Conservation (phyloP, 495 filamentous ascomycete species). For the Baudoinia panamericana region DNA sequence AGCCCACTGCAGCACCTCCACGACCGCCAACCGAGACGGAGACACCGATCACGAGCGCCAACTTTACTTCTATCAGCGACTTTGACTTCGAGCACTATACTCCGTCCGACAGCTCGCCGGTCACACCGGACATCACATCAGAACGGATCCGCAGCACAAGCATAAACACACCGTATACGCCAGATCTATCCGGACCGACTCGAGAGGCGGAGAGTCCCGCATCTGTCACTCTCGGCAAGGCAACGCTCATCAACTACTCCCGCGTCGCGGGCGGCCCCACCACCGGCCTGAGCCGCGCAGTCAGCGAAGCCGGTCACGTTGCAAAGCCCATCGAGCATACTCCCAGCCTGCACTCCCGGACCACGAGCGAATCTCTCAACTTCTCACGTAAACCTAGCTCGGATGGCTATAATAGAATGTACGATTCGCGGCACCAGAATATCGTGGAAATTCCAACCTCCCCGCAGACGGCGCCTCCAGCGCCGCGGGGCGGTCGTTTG, state of each 20-base stretch:
- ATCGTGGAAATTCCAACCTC: constrained; percentile 3
- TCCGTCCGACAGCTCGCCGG: background rate
- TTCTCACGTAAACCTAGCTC: constrained; percentile 23
- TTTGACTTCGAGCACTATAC: constrained; percentile 1
- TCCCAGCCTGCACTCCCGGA: constrained; percentile 1
- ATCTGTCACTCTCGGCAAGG: background rate
- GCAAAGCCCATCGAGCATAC: constrained; percentile 9
- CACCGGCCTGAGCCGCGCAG: background rate
- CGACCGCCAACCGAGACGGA: no score
- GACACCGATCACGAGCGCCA: constrained; percentile 1
- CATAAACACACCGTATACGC: background rate
- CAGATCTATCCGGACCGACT: background rate
- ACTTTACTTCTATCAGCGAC: background rate
- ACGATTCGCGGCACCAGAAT: constrained; percentile 4
- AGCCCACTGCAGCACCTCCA: constrained; percentile 1
- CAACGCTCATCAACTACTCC: constrained; percentile 1
- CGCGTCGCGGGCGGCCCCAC: background rate
- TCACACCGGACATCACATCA: background rate
- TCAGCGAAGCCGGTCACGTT: background rate
- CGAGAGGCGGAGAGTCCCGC: background rate
- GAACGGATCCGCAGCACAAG: constrained; percentile 1
- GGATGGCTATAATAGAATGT: constrained; percentile 8
- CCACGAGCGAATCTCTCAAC: constrained; percentile 12
- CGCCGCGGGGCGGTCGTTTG: constrained; percentile 10
- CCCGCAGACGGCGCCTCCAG: constrained; percentile 2